phyloP scores from a whole-genome alignment of 2,329 filamentous ascomycete species.

The Colletotrichum tropicale region DNA sequence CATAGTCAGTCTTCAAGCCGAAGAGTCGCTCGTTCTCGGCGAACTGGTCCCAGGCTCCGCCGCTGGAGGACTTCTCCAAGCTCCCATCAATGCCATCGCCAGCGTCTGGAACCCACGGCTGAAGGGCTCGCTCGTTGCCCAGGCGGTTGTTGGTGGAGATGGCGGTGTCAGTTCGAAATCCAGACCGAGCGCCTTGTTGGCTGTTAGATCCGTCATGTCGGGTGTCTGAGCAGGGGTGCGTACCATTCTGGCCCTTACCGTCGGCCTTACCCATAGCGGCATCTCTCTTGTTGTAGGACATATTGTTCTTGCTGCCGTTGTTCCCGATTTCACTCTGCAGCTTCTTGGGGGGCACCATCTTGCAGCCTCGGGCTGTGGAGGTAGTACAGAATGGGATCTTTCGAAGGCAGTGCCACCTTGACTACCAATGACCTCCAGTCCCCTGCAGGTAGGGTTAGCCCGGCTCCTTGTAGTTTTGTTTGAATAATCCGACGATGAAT shows the following conservation, averaged over 20 bases:
- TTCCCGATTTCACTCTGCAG: slow-evolving; percentile 17
- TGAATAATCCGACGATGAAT: background rate
- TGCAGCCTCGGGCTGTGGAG: background rate
- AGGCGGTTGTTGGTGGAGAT: slow-evolving; percentile 80
- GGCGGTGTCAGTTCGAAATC: slow-evolving; percentile 86
- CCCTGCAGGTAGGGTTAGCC: slow-evolving; percentile 7
- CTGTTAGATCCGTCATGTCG: slow-evolving; percentile 5
- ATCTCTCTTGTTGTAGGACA: slow-evolving; percentile 46
- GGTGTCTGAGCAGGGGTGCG: background rate
- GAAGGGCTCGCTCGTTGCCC: slow-evolving; percentile 74
- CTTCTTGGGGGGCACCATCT: slow-evolving; percentile 20
- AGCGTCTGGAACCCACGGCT: slow-evolving; percentile 79
- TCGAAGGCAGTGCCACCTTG: slow-evolving; percentile 16
- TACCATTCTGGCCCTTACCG: slow-evolving; percentile 44
- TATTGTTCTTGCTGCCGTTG: slow-evolving; percentile 27
- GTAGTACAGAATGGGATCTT: slow-evolving; percentile 9
- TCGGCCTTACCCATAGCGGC: slow-evolving; percentile 36
- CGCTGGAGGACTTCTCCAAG: slow-evolving; percentile 61
- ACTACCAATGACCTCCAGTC: slow-evolving; percentile 5
- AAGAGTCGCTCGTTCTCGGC: slow-evolving; percentile 87
- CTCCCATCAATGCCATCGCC: slow-evolving; percentile 70
- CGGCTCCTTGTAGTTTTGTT: background rate
- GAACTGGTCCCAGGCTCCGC: slow-evolving; percentile 87
- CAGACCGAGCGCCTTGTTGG: slow-evolving; percentile 63
- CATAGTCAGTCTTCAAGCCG: slow-evolving; percentile 86